Evolutionary conservation across 805 yeast species (phyloP).

Genomic region (Candida fluviatilis): DNA sequence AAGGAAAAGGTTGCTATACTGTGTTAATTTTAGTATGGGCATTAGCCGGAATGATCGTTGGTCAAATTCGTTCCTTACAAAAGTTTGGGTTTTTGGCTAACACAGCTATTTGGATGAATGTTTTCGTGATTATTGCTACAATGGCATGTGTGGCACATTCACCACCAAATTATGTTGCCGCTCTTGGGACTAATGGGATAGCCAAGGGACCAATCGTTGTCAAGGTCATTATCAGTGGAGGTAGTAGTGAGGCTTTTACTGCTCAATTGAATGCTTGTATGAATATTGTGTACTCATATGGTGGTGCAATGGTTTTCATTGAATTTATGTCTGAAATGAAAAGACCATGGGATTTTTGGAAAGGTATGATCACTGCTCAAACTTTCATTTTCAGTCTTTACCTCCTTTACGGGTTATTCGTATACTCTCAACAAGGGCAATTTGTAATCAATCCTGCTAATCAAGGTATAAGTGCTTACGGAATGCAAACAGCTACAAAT

Average conservation of each 20-base stretch:
- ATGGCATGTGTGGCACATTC: constrained; percentile 37
- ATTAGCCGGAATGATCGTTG: constrained; percentile 38
- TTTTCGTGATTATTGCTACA: constrained; percentile 39
- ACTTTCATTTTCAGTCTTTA: constrained; percentile 34
- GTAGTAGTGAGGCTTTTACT: constrained; percentile 12
- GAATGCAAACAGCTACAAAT: constrained; percentile 35
- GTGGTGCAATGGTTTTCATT: constrained; percentile 48
- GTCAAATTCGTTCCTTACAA: constrained; percentile 37
- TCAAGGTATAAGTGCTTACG: constrained; percentile 35
- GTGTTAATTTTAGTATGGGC: constrained; percentile 42
- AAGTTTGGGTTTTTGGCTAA: constrained; percentile 40
- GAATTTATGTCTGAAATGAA: constrained; percentile 48
- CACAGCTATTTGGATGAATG: constrained; percentile 45
- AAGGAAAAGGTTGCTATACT: constrained; percentile 34
- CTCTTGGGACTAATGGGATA: constrained; percentile 11
- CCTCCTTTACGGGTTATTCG: constrained; percentile 39
- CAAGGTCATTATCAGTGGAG: constrained; percentile 22
- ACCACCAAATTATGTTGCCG: constrained; percentile 30
- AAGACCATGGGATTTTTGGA: constrained; percentile 46
- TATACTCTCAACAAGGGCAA: constrained; percentile 45
- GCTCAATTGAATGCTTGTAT: constrained; percentile 34
- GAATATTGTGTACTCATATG: constrained; percentile 47
- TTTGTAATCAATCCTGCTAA: constrained; percentile 40
- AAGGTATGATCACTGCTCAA: constrained; percentile 43
- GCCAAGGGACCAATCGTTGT: constrained; percentile 18